Evolutionary conservation across 257 asterid genomes (phyloP).

Genomic region (Ocimum tenuiflorum): DNA sequence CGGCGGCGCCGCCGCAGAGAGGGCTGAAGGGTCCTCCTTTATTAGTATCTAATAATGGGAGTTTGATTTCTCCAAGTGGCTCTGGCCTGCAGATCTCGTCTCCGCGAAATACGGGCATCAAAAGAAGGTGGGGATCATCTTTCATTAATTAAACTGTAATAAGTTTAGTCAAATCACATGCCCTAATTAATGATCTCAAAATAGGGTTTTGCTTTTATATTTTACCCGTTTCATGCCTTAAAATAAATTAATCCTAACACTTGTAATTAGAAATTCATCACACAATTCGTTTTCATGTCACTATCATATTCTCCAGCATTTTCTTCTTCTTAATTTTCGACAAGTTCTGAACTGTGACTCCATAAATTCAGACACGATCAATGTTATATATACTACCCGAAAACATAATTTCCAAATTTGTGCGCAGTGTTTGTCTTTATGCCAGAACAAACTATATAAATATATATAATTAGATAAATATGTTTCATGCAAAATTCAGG

Average conservation of each 20-base stretch:
- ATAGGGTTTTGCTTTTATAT: conserved; percentile 16
- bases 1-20: conserved; percentile 7
- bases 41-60: conserved; percentile 24
- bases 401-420: background rate
- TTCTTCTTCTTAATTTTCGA: conserved; percentile 18
- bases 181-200: conserved; percentile 21
- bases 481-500: conserved; percentile 41
- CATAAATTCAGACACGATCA: background rate
- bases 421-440: background rate
- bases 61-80: conserved; percentile 20
- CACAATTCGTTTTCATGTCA: conserved; percentile 16
- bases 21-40: conserved; percentile 19
- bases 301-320: conserved; percentile 23
- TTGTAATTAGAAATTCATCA: background rate
- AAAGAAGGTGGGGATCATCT: conserved; percentile 53
- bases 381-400: background rate
- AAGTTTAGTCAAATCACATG: conserved; percentile 21
- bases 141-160: conserved; percentile 7
- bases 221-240: background rate
- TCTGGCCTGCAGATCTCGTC: conserved; percentile 76
- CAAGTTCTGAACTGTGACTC: too few relatives aligned
- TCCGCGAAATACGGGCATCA: conserved; percentile 83
- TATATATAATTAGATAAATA: conserved; percentile 28
- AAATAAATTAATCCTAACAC: too few relatives aligned
- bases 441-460: background rate